Evolutionary conservation across 345 rosid species (phyloP).

Genomic region (Conringia planisiliqua): DNA sequence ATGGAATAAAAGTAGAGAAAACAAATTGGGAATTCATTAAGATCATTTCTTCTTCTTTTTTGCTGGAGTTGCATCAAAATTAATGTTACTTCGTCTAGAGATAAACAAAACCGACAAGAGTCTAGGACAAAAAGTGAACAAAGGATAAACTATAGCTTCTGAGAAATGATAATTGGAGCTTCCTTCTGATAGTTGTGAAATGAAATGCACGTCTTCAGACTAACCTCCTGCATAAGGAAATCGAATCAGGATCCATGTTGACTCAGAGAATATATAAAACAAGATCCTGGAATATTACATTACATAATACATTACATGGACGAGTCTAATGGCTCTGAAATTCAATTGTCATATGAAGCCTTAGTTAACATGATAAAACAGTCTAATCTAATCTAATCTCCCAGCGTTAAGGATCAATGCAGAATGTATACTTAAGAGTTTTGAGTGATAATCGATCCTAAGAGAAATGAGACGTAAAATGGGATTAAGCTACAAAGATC

Average conservation of each 20-base stretch:
- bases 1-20: not conserved
- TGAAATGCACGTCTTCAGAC: not conserved
- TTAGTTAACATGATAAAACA: not conserved
- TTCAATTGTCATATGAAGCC: not conserved
- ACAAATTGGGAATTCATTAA: not conserved
- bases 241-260: not conserved
- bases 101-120: conserved; percentile 1
- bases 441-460: not conserved
- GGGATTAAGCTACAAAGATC: not conserved
- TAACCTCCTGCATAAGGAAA: not conserved
- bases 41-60: not conserved
- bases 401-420: not conserved
- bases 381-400: not conserved
- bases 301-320: not conserved
- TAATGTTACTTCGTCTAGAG: conserved; percentile 2
- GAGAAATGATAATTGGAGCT: not conserved
- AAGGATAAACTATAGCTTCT: conserved; percentile 4
- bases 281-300: not conserved
- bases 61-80: not conserved
- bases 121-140: conserved; percentile 19
- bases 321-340: not conserved
- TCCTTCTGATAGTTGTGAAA: conserved; percentile 14
- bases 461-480: not conserved
- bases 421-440: not conserved
- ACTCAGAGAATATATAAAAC: not conserved